Conservation (phyloP, 768 basidiomycete genomes). For the Crassisporium funariophilum region DNA sequence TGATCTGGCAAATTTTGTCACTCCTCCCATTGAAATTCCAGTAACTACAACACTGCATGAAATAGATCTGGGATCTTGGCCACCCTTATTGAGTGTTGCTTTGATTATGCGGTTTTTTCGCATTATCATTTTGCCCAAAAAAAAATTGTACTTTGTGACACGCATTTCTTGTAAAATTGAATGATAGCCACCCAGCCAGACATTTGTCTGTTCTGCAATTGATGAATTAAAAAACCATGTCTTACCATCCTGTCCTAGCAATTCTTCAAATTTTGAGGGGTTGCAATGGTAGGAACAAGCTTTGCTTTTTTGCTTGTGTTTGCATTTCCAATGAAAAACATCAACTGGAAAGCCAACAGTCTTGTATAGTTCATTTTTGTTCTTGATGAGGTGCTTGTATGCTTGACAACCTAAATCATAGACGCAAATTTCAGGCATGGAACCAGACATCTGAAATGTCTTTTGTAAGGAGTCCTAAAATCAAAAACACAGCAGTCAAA, state of each 20-base stretch:
- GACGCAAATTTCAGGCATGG: constrained; percentile 23
- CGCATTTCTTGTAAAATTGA: constrained; percentile 12
- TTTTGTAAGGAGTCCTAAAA: constrained; percentile 3
- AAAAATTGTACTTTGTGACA: constrained; percentile 26
- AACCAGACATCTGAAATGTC: constrained; percentile 12
- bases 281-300: constrained; percentile 20
- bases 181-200: constrained; percentile 24
- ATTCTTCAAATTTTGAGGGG: constrained; percentile 24
- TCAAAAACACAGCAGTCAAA: neutral
- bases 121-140: constrained; percentile 33
- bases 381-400: constrained; percentile 12
- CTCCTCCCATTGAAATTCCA: too few species aligned
- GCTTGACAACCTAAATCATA: constrained; percentile 30
- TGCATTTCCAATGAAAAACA: constrained; percentile 32
- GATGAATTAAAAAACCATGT: constrained; percentile 38
- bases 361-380: constrained; percentile 17
- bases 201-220: constrained; percentile 34
- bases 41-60: neutral
- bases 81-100: neutral
- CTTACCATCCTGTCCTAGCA: constrained; percentile 16
- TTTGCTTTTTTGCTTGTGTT: constrained; percentile 7
- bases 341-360: constrained; percentile 31
- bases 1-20: too few species aligned
- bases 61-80: constrained; percentile 5
- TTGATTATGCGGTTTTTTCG: constrained; percentile 4